Conservation (phyloP, 225 moss, liverwort and hornwort species). For the Rhytidiadelphus loreus region DNA sequence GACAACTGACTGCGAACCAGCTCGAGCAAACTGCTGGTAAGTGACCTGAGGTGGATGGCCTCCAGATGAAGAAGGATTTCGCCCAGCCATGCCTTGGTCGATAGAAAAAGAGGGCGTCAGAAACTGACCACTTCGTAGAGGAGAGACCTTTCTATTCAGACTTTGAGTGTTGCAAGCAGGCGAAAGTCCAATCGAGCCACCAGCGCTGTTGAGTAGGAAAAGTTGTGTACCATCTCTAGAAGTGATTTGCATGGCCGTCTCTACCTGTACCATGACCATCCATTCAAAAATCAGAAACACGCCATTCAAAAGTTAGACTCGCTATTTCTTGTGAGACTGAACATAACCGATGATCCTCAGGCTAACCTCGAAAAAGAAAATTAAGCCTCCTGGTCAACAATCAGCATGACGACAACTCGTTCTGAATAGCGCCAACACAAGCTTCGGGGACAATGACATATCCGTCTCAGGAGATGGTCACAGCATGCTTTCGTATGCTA, state of each 20-base stretch:
- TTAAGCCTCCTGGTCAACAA: background rate
- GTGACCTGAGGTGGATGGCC: constrained; percentile 19
- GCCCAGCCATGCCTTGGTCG: constrained; percentile 7
- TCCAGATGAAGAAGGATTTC: constrained; percentile 1
- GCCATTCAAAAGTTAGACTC: background rate
- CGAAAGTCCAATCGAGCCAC: background rate
- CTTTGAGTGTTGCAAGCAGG: constrained; percentile 3
- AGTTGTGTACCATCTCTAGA: constrained; percentile 5
- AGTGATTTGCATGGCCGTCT: constrained; percentile 32
- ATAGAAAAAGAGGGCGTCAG: constrained; percentile 11
- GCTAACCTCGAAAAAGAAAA: background rate
- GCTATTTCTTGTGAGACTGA: background rate
- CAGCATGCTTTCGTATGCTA: background rate
- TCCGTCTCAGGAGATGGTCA: background rate
- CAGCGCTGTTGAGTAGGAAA: background rate
- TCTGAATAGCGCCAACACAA: background rate
- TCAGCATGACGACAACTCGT: background rate
- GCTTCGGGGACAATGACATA: background rate
- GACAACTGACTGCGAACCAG: constrained; percentile 7
- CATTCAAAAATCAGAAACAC: constrained; percentile 1
- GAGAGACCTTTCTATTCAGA: constrained; percentile 21
- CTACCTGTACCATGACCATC: constrained; percentile 9
- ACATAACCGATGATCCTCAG: background rate
- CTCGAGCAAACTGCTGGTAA: constrained; percentile 11
- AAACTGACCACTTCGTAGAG: constrained; percentile 19